Percentiles rank a stretch among this genome's conserved stretches.
Conservation (phyloP, 2,329 filamentous ascomycete genomes). For the Epichloe typhina region DNA sequence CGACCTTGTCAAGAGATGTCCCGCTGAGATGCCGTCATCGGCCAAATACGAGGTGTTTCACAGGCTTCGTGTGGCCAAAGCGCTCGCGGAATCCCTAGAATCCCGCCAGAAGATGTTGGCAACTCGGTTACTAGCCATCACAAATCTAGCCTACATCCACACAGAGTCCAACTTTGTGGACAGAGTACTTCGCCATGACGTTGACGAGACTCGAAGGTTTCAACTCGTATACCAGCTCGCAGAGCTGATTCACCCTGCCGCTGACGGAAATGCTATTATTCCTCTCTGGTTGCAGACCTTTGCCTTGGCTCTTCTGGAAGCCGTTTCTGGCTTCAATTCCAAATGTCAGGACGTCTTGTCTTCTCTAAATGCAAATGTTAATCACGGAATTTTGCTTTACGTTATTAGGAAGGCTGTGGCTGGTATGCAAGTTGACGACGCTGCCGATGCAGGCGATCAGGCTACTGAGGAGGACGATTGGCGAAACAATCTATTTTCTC, state of each 20-base stretch:
- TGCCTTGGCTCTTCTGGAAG: constrained; percentile 69
- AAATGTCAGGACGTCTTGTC: constrained; percentile 74
- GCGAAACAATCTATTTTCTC: constrained; percentile 79
- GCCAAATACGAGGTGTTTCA: constrained; percentile 76
- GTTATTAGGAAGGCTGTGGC: constrained; percentile 82
- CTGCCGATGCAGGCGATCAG: constrained; percentile 41
- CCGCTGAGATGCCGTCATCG: constrained; percentile 55
- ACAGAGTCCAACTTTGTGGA: constrained; percentile 71
- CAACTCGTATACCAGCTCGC: constrained; percentile 88
- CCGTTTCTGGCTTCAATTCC: constrained; percentile 64
- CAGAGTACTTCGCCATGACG: constrained; percentile 75
- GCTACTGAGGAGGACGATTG: constrained; percentile 68
- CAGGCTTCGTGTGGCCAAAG: constrained; percentile 71
- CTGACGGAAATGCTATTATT: constrained; percentile 52
- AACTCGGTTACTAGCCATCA: constrained; percentile 72
- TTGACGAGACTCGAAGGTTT: constrained; percentile 75
- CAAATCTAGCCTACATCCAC: constrained; percentile 84
- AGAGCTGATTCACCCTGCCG: constrained; percentile 76
- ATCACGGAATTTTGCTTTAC: constrained; percentile 89
- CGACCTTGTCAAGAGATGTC: constrained; percentile 40
- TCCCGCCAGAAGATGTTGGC: constrained; percentile 65
- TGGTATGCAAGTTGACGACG: constrained; percentile 52
- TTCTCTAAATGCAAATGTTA: constrained; percentile 89
- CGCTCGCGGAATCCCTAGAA: constrained; percentile 51
- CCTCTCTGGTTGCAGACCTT: constrained; percentile 71